Conservation (phyloP, 2,329 filamentous ascomycete genomes). For the Clonostachys rosea region DNA sequence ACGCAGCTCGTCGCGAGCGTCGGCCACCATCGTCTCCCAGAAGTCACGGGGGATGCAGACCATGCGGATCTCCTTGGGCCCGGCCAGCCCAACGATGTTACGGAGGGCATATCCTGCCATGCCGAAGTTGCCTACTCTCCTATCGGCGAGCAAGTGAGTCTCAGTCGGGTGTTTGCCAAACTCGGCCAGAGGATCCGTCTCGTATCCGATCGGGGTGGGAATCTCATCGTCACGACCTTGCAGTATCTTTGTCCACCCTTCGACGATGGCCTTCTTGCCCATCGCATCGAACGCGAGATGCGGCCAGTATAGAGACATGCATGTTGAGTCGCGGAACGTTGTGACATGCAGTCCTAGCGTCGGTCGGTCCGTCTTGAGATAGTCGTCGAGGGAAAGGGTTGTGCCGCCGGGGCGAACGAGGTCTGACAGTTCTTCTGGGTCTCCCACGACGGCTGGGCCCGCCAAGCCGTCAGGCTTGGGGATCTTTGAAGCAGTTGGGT, state of each 20-base stretch:
- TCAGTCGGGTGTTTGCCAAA: constrained; percentile 13
- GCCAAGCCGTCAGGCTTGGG: constrained; percentile 9
- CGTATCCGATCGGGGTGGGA: constrained; percentile 9
- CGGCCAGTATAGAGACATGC: constrained; percentile 29
- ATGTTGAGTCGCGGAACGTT: constrained; percentile 32
- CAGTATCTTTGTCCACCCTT: constrained; percentile 30
- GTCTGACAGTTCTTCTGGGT: constrained; percentile 11
- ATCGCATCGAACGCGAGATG: constrained; percentile 35
- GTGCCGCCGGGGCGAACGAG: constrained; percentile 9
- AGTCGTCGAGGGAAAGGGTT: constrained; percentile 23
- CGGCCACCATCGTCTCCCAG: constrained; percentile 12
- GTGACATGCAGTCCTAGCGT: constrained; percentile 34
- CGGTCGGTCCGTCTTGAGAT: constrained; percentile 27
- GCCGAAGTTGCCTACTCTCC: constrained; percentile 8
- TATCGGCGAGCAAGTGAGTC: constrained; percentile 8
- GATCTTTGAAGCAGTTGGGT: constrained; percentile 23
- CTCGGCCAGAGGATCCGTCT: constrained; percentile 18
- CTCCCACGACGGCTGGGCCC: constrained; percentile 14
- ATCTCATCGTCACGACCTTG: constrained; percentile 23
- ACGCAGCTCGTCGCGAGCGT: constrained; percentile 16
- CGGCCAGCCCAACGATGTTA: constrained; percentile 14
- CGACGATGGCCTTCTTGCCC: constrained; percentile 24
- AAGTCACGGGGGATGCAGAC: constrained; percentile 24
- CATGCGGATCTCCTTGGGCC: constrained; percentile 20
- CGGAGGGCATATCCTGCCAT: constrained; percentile 15